Conservation (phyloP, 495 filamentous ascomycete genomes). For the Talaromyces thailandensis region DNA sequence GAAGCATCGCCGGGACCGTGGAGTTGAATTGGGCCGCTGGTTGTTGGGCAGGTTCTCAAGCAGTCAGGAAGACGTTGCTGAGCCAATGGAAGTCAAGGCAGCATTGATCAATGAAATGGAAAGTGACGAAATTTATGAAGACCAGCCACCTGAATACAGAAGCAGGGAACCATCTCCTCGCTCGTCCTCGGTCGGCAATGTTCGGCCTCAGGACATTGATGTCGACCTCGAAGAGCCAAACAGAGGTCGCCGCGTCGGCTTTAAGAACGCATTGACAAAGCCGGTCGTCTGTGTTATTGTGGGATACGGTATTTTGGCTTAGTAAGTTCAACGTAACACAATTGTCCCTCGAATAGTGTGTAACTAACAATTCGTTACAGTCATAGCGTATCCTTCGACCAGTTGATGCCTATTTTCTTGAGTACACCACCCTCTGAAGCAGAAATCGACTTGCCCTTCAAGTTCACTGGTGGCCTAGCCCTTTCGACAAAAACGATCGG, state of each 20-base stretch:
- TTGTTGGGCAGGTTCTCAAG: conserved; percentile 45
- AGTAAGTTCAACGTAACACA: conserved; percentile 51
- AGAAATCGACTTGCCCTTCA: conserved; percentile 62
- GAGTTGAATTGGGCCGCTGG: conserved; percentile 68
- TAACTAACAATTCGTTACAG: conserved; percentile 43
- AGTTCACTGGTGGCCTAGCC: conserved; percentile 80
- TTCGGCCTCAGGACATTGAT: conserved; percentile 15
- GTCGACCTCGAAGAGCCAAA: conserved; percentile 40
- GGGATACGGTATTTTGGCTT: conserved; percentile 87
- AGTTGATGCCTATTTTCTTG: conserved; percentile 85
- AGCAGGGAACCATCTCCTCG: conserved; percentile 58
- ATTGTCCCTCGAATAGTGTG: conserved; percentile 5
- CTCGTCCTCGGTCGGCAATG: conserved; percentile 33
- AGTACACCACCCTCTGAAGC: conserved; percentile 57
- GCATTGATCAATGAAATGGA: conserved; percentile 26
- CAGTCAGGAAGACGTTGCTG: conserved; percentile 8
- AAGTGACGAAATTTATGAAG: conserved; percentile 43
- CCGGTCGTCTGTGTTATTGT: conserved; percentile 78
- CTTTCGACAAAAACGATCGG: conserved; percentile 76
- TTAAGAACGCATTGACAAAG: conserved; percentile 58
- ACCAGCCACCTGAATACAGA: conserved; percentile 55
- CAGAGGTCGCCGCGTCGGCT: conserved; percentile 16
- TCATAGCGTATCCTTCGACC: conserved; percentile 87
- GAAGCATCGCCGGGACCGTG: conserved; percentile 65
- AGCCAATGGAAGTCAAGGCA: conserved; percentile 16